Percentiles rank a stretch among this genome's conserved stretches.
Evolutionary conservation across 2,329 filamentous ascomycete species (phyloP).

Genomic region (Phaeosphaeria sp.): DNA sequence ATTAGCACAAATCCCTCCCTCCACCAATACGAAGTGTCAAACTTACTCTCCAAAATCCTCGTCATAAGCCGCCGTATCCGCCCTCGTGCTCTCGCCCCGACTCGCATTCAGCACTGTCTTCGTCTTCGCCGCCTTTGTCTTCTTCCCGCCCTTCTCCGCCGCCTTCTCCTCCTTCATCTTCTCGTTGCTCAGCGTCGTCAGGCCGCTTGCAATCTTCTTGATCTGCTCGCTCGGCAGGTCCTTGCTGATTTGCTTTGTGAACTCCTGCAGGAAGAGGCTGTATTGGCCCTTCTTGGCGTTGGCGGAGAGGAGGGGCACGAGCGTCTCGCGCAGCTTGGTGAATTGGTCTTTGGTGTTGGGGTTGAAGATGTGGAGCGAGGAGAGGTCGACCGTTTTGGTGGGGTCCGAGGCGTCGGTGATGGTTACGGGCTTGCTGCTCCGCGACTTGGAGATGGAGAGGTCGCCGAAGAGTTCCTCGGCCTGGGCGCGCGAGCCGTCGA

Average conservation of each 20-base stretch:
- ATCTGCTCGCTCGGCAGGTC: constrained; percentile 91
- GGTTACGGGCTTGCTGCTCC: constrained; percentile 70
- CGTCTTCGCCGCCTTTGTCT: constrained; percentile 94
- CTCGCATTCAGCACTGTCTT: constrained; percentile 81
- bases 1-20: constrained; percentile 23
- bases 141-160: constrained; percentile 92
- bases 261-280: constrained; percentile 86
- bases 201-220: constrained; percentile 88
- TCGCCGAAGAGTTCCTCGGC: constrained; percentile 89
- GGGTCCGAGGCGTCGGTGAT: constrained; percentile 76
- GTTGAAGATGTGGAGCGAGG: constrained; percentile 82
- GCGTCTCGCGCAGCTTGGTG: constrained; percentile 74
- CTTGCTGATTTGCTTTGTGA: constrained; percentile 84
- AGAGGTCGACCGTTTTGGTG: constrained; percentile 80
- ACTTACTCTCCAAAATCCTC: constrained; percentile 88
- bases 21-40: background rate
- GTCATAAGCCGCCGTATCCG: constrained; percentile 81
- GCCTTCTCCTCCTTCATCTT: constrained; percentile 99
- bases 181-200: constrained; percentile 94
- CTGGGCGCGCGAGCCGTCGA: constrained; percentile 87
- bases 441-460: constrained; percentile 75
- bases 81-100: constrained; percentile 61
- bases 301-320: constrained; percentile 77
- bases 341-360: constrained; percentile 89
- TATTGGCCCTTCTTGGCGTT: constrained; percentile 92